phyloP scores from a whole-genome alignment of 2,329 filamentous ascomycete species.

The Gaeumannomyces sp. region DNA sequence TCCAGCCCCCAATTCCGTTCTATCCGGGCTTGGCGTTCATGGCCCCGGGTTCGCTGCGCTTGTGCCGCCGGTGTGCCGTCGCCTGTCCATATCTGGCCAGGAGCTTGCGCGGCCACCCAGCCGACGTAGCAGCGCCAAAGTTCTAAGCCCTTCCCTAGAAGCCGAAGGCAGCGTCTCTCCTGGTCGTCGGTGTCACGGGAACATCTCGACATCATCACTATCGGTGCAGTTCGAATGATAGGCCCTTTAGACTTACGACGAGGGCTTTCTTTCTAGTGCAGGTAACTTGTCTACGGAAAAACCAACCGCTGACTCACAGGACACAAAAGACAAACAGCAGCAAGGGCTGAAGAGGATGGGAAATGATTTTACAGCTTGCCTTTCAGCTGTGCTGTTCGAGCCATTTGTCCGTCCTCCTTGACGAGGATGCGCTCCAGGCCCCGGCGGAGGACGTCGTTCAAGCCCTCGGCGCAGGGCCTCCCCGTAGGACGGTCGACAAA shows the following conservation, averaged over 20 bases:
- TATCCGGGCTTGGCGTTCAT: neutral
- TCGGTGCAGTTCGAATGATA: too few relatives aligned
- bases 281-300: too few relatives aligned
- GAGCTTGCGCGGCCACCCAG: neutral
- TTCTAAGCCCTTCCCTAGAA: too few relatives aligned
- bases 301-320: neutral
- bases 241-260: too few relatives aligned
- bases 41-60: too few relatives aligned
- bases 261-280: too few relatives aligned
- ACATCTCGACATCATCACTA: too few relatives aligned
- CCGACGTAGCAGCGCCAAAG: too few relatives aligned
- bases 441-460: conserved; percentile 51
- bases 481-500: conserved; percentile 73
- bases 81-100: neutral
- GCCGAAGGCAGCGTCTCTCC: too few relatives aligned
- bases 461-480: conserved; percentile 59
- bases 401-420: neutral
- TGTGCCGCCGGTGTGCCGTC: neutral
- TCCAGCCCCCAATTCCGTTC: neutral
- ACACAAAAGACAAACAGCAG: neutral
- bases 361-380: conserved; percentile 6
- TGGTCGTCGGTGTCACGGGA: too few relatives aligned
- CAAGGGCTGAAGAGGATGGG: neutral
- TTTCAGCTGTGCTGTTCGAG: neutral
- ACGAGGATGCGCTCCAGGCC: conserved; percentile 53